Evolutionary conservation across 495 filamentous ascomycete species (phyloP).

Genomic region (Elaphomyces granulatus): DNA sequence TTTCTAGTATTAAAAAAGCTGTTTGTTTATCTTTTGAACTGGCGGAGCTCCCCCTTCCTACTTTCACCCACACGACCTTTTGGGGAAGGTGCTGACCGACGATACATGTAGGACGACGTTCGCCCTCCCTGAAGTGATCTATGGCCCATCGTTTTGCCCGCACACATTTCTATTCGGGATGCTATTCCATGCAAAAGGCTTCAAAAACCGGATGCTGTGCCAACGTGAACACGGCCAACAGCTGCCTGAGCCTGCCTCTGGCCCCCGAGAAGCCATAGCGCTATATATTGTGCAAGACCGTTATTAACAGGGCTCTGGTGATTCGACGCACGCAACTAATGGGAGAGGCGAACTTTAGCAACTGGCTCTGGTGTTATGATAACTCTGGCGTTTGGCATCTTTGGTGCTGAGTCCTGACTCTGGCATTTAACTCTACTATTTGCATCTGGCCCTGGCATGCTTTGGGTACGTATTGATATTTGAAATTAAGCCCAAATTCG

Average conservation of each 20-base stretch:
- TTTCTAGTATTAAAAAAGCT: constrained; percentile 9
- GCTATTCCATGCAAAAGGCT: not conserved
- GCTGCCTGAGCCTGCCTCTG: not conserved
- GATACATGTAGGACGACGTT: too few relatives aligned
- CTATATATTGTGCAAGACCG: constrained; percentile 2
- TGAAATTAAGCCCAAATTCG: too few relatives aligned
- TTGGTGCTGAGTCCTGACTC: too few relatives aligned
- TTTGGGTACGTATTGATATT: too few relatives aligned
- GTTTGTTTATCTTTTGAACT: not conserved
- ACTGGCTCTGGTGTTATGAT: too few relatives aligned
- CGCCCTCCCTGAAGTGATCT: not conserved
- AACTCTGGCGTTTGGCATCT: too few relatives aligned
- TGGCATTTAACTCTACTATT: too few relatives aligned
- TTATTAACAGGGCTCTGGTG: not conserved
- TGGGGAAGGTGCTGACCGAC: not conserved
- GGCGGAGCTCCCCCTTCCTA: not conserved
- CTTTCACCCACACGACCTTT: not conserved
- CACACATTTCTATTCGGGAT: not conserved
- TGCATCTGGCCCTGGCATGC: too few relatives aligned
- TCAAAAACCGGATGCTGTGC: not conserved
- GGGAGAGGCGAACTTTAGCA: not conserved
- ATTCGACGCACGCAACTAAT: not conserved
- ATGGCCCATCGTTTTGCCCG: not conserved
- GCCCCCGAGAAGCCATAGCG: not conserved
- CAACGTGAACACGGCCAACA: not conserved